Conservation (phyloP, 371 early-diverging fungal species). For the Lichtheimia ornata region DNA sequence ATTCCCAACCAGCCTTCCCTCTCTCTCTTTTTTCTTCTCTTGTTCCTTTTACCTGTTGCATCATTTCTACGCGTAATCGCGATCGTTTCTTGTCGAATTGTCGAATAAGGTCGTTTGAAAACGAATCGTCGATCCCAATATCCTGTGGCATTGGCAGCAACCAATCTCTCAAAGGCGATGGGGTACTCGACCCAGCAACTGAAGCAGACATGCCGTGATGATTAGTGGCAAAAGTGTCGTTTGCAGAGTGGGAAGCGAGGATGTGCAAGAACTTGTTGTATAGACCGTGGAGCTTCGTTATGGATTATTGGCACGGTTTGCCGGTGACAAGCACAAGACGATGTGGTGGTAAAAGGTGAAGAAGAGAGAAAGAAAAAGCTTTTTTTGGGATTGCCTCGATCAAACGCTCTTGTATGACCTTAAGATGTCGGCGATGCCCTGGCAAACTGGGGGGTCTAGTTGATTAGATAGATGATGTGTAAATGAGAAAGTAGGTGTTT, state of each 20-base stretch:
- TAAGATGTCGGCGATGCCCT: too few relatives aligned
- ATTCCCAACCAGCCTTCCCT: background rate
- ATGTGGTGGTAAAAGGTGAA: constrained; percentile 1
- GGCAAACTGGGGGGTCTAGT: too few relatives aligned
- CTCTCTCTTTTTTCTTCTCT: background rate
- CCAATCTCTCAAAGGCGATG: constrained; percentile 16
- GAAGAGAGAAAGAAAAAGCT: background rate
- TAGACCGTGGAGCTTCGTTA: constrained; percentile 1
- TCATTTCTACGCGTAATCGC: constrained; percentile 36
- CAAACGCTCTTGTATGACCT: too few relatives aligned
- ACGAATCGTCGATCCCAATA: constrained; percentile 26
- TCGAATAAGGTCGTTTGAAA: constrained; percentile 37
- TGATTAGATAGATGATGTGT: too few relatives aligned
- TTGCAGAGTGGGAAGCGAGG: background rate
- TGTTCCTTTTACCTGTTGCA: constrained; percentile 22
- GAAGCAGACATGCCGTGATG: constrained; percentile 15
- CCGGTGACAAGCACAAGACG: too few relatives aligned
- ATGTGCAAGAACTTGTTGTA: background rate
- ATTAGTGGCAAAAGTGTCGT: background rate
- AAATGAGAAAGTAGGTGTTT: too few relatives aligned
- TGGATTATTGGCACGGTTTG: background rate
- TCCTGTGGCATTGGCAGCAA: constrained; percentile 15
- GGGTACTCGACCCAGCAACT: constrained; percentile 10
- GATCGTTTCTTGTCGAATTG: constrained; percentile 42
- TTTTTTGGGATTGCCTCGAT: too few relatives aligned